Percentiles rank a stretch among this genome's conserved stretches.
These are phyloP conservation scores for Ichthyophthirius multifiliis DNA, from an alignment of 169 alveolate genomes.

Conservation along the genomic window DNA sequence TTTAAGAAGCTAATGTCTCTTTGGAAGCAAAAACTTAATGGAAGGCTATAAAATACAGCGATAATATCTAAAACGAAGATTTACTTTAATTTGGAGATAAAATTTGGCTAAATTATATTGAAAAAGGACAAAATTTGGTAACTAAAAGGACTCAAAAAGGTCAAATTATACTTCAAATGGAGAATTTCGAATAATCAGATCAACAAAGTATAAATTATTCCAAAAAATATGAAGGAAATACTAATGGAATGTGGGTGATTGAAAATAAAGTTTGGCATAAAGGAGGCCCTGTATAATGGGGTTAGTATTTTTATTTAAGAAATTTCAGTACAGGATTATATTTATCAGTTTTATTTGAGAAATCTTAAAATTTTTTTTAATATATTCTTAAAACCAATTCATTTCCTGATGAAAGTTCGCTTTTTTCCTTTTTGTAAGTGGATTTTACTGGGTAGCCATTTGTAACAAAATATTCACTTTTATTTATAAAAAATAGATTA, in stretches of 20 bases:
- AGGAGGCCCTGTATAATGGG: neutral
- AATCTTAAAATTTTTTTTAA: too few species aligned
- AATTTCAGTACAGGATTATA: too few species aligned
- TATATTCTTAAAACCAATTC: too few species aligned
- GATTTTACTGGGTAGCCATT: too few species aligned
- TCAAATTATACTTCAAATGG: neutral
- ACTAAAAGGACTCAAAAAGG: neutral
- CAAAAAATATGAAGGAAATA: constrained; percentile 1
- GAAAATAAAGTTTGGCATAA: neutral
- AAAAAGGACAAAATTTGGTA: neutral
- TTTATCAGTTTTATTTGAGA: too few species aligned
- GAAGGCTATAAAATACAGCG: neutral
- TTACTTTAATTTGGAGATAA: neutral
- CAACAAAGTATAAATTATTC: neutral
- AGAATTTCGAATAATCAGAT: neutral
- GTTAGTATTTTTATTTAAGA: too few species aligned
- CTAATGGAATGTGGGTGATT: constrained; percentile 17
- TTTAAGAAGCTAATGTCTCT: constrained; percentile 1
- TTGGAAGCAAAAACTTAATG: neutral
- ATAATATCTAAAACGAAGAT: neutral
- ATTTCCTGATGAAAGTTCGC: too few species aligned
- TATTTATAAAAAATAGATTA: too few species aligned
- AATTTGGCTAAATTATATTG: constrained; percentile 11
- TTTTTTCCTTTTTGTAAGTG: too few species aligned
- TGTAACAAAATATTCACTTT: too few species aligned